Base-by-base conservation (phyloP, 2,329 filamentous ascomycete species). In the Pleomassaria siparia region DNA sequence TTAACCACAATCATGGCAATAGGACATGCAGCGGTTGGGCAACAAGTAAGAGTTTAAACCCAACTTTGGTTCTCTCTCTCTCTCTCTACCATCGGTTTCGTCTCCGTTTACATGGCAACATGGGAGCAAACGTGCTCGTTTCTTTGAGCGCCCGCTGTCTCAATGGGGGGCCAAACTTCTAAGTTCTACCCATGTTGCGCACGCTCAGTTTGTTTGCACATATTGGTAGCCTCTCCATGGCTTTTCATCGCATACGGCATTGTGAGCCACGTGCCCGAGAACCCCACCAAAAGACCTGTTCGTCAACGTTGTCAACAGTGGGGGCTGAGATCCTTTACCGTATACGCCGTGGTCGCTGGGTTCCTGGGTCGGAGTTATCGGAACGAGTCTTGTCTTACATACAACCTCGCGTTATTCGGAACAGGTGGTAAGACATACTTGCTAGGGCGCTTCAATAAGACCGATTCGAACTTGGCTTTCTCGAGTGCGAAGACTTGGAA, bases 371-470 rank as follows among this genome's bases (percentile, higher is more conserved):
- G n/a, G n/a, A n/a, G n/a, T n/a, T n/a, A n/a, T n/a, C 15, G 83
- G 80, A 4, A 74, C 74, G 22, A 84, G 82, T 51, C 66, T 87
- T 24, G 78, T 77, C 0, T n/a, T n/a, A n/a, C n/a, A n/a, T 87
- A 87, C 59, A 77, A 84, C 57, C 82, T 85, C 50, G 79, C 81
- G 55, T 79, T 87, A 76, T 72, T 72, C 21, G 80, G 80, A 4
- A 72, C 77, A 3, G 70, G 80, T 49, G 80, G 80, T 12, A 70
- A 74, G 36, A 71, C 69, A 40, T 75, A 83, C 37, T 78, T 80
- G 48, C 82, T 87, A 60, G 75, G 83, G 50, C 84, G 83, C 0
- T 82, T 80, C 67, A 86, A 86, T 64, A 73, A 81, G 2, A 76
- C 86, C 33, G 79, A 85, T 63, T 78, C 83, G 3, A 79, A 77